phyloP scores from a whole-genome alignment of 805 yeast genomes.

The Pichia nakasei region DNA sequence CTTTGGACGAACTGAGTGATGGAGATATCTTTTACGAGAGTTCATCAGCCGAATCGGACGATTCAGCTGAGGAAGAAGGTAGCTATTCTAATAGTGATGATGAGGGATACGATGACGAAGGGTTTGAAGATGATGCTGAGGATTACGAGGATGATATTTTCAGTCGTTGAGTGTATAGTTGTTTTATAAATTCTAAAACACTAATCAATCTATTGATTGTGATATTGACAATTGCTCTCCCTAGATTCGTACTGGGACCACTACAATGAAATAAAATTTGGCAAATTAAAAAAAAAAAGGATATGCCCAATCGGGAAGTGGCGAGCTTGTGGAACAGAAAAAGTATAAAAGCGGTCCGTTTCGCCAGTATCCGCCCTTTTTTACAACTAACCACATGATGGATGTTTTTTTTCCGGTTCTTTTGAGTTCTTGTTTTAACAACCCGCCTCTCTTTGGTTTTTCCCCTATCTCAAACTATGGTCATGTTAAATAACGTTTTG shows the following conservation, averaged over 20 bases:
- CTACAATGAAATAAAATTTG: no score
- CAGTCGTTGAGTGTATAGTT: constrained; percentile 16
- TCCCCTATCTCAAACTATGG: constrained; percentile 7
- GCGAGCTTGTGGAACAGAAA: no score
- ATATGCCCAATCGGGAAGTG: no score
- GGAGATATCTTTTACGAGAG: constrained; percentile 18
- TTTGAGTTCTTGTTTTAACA: not conserved
- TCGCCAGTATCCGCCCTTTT: no score
- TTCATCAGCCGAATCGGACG: constrained; percentile 24
- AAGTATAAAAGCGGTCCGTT: no score
- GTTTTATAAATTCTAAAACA: no score
- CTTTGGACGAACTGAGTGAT: constrained; percentile 25
- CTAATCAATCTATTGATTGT: no score
- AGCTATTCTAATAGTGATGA: constrained; percentile 40
- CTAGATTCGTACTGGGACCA: no score
- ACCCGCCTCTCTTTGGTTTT: constrained; percentile 7
- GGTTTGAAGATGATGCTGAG: constrained; percentile 27
- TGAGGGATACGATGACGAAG: constrained; percentile 50
- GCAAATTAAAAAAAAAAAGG: no score
- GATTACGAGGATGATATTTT: constrained; percentile 32
- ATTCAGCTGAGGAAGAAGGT: constrained; percentile 30
- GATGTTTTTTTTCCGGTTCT: not conserved
- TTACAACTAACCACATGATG: no score
- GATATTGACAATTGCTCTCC: no score
- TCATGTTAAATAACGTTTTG: constrained; percentile 3